Conservation (phyloP, 2,329 filamentous ascomycete species). For the Colletotrichum sublineola region DNA sequence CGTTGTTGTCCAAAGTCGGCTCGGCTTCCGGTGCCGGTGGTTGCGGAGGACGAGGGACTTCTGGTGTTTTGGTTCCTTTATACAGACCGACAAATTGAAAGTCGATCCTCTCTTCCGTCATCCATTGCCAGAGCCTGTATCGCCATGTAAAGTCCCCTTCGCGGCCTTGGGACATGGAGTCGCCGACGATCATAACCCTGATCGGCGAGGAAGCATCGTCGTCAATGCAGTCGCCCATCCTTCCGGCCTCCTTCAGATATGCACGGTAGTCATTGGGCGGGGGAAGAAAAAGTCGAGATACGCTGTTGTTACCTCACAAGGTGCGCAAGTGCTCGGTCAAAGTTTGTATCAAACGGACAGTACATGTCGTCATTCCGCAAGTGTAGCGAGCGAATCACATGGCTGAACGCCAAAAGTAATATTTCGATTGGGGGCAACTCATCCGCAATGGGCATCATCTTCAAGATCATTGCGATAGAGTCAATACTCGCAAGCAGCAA, state of each 20-base stretch:
- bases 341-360: neutral
- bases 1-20: neutral
- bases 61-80: constrained; percentile 49
- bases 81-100: constrained; percentile 54
- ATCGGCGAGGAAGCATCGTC: neutral
- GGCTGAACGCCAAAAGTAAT: neutral
- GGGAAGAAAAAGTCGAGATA: neutral
- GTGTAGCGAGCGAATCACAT: neutral
- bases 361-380: neutral
- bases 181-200: constrained; percentile 53
- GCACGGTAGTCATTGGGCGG: too few species aligned
- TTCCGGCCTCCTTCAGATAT: neutral
- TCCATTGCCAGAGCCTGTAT: constrained; percentile 57
- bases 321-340: neutral
- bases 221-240: neutral
- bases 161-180: constrained; percentile 55
- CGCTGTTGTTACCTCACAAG: neutral
- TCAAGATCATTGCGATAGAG: neutral
- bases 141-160: constrained; percentile 60
- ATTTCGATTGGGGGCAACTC: neutral
- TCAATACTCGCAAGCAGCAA: neutral
- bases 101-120: constrained; percentile 45
- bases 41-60: constrained; percentile 17
- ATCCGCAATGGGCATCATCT: neutral
- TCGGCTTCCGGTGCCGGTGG: constrained; percentile 38